A percentile compares a stretch with the other conserved stretches of the same genome.
Conservation (phyloP, 2,329 filamentous ascomycete genomes). For the Alternaria angustiovoidea region DNA sequence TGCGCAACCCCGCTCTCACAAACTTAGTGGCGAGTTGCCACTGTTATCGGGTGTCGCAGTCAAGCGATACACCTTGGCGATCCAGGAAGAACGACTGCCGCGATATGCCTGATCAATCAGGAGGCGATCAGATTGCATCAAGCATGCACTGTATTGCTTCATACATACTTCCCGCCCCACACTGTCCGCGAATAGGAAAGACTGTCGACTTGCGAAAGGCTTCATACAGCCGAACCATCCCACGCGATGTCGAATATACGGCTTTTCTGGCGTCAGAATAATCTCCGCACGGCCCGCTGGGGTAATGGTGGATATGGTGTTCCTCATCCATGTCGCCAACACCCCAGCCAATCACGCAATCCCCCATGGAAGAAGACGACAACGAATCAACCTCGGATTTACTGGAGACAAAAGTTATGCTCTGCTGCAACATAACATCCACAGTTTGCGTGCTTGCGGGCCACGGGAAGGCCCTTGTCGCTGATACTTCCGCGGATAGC, state of each 20-base stretch:
- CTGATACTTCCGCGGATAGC: background rate
- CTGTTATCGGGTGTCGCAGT: slow-evolving; percentile 3
- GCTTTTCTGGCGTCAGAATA: slow-evolving; percentile 9
- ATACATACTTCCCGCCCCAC: slow-evolving; percentile 30
- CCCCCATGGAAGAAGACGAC: slow-evolving; percentile 19
- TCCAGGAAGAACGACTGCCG: slow-evolving; percentile 15
- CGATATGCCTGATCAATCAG: slow-evolving; percentile 32
- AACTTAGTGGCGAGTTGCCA: slow-evolving; percentile 44
- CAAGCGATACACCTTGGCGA: slow-evolving; percentile 12
- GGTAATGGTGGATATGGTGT: slow-evolving; percentile 13
- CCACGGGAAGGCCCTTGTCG: background rate
- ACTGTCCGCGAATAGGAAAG: slow-evolving; percentile 1
- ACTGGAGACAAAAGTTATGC: background rate
- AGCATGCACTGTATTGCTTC: slow-evolving; percentile 40
- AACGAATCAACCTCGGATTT: slow-evolving; percentile 33
- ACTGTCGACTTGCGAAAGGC: slow-evolving; percentile 1
- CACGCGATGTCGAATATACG: slow-evolving; percentile 16
- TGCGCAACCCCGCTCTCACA: slow-evolving; percentile 22
- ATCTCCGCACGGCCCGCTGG: slow-evolving; percentile 17
- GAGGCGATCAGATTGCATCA: slow-evolving; percentile 35
- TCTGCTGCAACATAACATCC: background rate
- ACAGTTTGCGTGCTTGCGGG: slow-evolving; percentile 4
- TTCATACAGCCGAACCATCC: slow-evolving; percentile 6
- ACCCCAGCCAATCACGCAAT: slow-evolving; percentile 48
- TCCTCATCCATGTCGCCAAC: slow-evolving; percentile 38